These are phyloP conservation scores for Aspergillus kassunensis DNA, from an alignment of 495 filamentous ascomycete genomes.

Conservation along the genomic window DNA sequence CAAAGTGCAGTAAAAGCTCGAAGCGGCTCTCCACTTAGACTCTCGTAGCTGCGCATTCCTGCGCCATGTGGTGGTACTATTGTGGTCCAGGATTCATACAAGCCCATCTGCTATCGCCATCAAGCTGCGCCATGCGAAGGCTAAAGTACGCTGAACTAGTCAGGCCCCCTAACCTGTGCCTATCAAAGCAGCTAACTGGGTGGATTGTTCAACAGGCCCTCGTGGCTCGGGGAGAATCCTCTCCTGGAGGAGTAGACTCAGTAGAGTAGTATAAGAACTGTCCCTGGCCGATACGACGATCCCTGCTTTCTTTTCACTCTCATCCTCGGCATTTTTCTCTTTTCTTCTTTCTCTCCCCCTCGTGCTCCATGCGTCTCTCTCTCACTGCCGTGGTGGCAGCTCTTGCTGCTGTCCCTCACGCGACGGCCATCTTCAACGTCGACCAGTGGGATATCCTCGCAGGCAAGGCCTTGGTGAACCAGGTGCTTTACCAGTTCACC, in stretches of 20 bases:
- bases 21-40: background rate
- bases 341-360: background rate
- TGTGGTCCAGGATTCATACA: no score
- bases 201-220: background rate
- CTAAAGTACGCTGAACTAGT: no score
- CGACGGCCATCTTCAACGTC: background rate
- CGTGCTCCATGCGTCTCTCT: slow-evolving; percentile 11
- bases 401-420: slow-evolving; percentile 9
- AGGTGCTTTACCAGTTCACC: slow-evolving; percentile 10
- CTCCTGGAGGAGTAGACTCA: background rate
- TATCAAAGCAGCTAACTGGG: background rate
- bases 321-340: background rate
- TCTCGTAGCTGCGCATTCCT: background rate
- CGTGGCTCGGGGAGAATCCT: background rate
- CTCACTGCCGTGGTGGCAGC: slow-evolving; percentile 6
- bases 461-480: slow-evolving; percentile 11
- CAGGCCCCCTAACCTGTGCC: background rate
- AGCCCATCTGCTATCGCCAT: no score
- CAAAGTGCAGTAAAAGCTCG: background rate
- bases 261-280: slow-evolving; percentile 1
- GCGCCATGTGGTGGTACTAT: no score
- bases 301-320: background rate
- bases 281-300: background rate
- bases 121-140: background rate
- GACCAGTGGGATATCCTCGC: slow-evolving; percentile 15